phyloP scores from a whole-genome alignment of 805 yeast species.

The Suhomyces emberorum region DNA sequence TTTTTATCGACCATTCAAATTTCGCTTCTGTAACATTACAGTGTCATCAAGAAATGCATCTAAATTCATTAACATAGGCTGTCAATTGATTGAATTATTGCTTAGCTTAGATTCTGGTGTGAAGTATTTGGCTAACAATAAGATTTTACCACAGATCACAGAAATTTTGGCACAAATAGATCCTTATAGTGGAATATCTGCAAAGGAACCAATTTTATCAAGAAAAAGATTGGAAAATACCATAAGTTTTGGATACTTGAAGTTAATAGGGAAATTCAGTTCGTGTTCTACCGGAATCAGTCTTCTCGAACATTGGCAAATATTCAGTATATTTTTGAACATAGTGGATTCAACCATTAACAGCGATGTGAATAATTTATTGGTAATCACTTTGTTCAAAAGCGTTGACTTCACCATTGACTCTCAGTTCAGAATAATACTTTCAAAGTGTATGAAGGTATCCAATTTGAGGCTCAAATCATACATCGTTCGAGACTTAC shows the following conservation, averaged over 20 bases:
- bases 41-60: conserved; percentile 49
- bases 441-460: conserved; percentile 61
- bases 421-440: conserved; percentile 64
- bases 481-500: conserved; percentile 55
- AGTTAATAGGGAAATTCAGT: conserved; percentile 72
- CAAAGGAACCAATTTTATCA: conserved; percentile 73
- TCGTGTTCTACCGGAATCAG: conserved; percentile 57
- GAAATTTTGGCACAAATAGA: conserved; percentile 86
- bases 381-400: conserved; percentile 55
- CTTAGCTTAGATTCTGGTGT: conserved; percentile 64
- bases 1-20: conserved; percentile 88
- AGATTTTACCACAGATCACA: conserved; percentile 81
- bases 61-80: conserved; percentile 67
- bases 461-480: conserved; percentile 50
- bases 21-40: conserved; percentile 53
- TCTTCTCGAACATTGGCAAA: conserved; percentile 76
- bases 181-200: conserved; percentile 69
- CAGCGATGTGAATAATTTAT: conserved; percentile 38
- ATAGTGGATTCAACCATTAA: conserved; percentile 49
- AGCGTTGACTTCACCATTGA: conserved; percentile 58
- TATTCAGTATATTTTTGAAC: conserved; percentile 76
- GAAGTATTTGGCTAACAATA: conserved; percentile 63
- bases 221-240: conserved; percentile 57
- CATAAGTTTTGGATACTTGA: conserved; percentile 71
- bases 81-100: conserved; percentile 66